Evolutionary conservation across 1,284 basidiomycete genomes (phyloP).

Genomic region (Phellopilus nigrolimitatus): DNA sequence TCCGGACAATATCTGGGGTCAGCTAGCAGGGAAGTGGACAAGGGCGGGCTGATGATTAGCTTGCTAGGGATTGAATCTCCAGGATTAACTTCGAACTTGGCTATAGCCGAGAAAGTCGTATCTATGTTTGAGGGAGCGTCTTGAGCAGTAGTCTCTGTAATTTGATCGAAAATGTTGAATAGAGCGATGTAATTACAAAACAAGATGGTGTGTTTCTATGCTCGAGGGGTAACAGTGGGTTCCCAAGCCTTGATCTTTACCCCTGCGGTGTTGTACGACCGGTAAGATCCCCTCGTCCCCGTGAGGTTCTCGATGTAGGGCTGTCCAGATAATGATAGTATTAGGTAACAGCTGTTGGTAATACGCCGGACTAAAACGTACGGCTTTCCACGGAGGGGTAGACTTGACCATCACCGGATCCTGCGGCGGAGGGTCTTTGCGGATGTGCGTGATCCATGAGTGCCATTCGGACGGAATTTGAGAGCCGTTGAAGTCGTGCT

Average conservation of each 20-base stretch:
- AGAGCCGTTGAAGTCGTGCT: slow-evolving; percentile 84
- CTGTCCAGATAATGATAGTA: slow-evolving; percentile 38
- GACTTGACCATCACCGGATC: slow-evolving; percentile 68
- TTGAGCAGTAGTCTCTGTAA: not conserved
- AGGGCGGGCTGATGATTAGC: slow-evolving; percentile 58
- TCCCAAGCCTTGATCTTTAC: slow-evolving; percentile 85
- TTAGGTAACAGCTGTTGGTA: not conserved
- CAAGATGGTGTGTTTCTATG: slow-evolving; percentile 8
- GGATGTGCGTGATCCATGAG: slow-evolving; percentile 90
- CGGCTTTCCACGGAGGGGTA: slow-evolving; percentile 78
- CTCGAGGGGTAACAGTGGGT: slow-evolving; percentile 60
- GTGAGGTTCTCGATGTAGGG: slow-evolving; percentile 84
- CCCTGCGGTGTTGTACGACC: slow-evolving; percentile 79
- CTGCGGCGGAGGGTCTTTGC: slow-evolving; percentile 70
- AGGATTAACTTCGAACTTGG: slow-evolving; percentile 69
- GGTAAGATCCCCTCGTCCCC: slow-evolving; percentile 86
- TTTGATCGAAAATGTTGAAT: not conserved
- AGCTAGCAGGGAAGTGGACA: slow-evolving; percentile 19
- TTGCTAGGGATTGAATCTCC: slow-evolving; percentile 77
- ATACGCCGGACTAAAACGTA: slow-evolving; percentile 39
- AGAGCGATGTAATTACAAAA: slow-evolving; percentile 1
- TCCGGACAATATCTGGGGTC: slow-evolving; percentile 27
- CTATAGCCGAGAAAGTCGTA: slow-evolving; percentile 68
- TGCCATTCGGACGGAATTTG: slow-evolving; percentile 95
- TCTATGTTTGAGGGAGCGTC: slow-evolving; percentile 42